Conservation (phyloP, 1,284 basidiomycete genomes). For the Ceratobasidium sp. region DNA sequence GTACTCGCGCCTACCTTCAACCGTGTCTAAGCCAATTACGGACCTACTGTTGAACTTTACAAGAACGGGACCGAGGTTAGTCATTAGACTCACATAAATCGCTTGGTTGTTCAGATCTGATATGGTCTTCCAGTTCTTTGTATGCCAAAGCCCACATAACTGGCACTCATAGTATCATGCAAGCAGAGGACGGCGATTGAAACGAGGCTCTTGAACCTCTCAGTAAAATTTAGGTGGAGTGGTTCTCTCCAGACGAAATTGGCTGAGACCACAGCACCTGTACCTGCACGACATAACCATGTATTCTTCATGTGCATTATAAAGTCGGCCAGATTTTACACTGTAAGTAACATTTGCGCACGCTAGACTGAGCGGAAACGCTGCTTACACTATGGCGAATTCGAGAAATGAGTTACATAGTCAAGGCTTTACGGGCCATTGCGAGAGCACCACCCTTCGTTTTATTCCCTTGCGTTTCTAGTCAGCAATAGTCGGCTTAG, state of each 20-base stretch:
- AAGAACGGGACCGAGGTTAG: conserved; percentile 2
- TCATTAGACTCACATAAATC: not conserved
- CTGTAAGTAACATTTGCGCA: not conserved
- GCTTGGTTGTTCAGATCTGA: conserved; percentile 39
- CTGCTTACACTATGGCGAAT: not conserved
- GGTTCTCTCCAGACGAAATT: conserved; percentile 36
- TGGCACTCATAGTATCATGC: not conserved
- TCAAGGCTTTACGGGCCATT: conserved; percentile 76
- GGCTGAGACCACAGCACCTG: not conserved
- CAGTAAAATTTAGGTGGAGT: conserved; percentile 7
- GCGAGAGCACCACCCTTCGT: conserved; percentile 87
- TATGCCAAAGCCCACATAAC: conserved; percentile 9
- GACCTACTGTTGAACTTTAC: conserved; percentile 49
- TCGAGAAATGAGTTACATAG: not conserved
- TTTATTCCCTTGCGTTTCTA: conserved; percentile 74
- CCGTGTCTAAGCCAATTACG: conserved; percentile 61
- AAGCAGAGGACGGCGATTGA: not conserved
- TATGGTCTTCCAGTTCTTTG: not conserved
- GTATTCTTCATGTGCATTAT: not conserved
- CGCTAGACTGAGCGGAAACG: not conserved
- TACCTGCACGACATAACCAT: not conserved
- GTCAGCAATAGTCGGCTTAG: not conserved
- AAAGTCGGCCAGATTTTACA: not conserved
- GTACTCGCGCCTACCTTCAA: conserved; percentile 48
- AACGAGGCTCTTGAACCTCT: conserved; percentile 1